Percentiles rank a stretch among this genome's conserved stretches.
Evolutionary conservation across 257 asterid species (phyloP).

Genomic region (Solanum megistacrolobum): DNA sequence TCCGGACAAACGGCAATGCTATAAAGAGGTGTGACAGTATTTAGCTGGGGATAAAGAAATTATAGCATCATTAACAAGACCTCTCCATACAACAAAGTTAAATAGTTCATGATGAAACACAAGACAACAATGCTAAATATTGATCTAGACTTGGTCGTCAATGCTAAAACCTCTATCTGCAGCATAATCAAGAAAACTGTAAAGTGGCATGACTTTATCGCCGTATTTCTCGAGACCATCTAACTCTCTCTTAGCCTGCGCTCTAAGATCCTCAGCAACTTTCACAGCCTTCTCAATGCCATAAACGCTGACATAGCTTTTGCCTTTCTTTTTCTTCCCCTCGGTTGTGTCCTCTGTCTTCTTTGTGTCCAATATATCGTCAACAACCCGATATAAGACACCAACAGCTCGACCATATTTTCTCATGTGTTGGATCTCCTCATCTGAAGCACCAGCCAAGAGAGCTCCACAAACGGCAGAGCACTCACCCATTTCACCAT

Average conservation of each 20-base stretch:
- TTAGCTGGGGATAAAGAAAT: background rate
- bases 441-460: conserved; percentile 85
- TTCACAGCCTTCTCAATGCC: conserved; percentile 83
- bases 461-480: conserved; percentile 93
- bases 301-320: conserved; percentile 67
- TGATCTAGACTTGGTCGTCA: background rate
- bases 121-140: conserved; percentile 10
- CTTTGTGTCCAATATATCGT: conserved; percentile 52
- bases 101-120: background rate
- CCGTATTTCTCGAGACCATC: conserved; percentile 66
- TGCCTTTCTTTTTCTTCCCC: conserved; percentile 30
- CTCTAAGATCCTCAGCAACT: conserved; percentile 75
- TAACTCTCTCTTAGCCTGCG: conserved; percentile 64
- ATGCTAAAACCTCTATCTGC: conserved; percentile 69
- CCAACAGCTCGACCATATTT: conserved; percentile 53
- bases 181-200: conserved; percentile 87
- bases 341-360: conserved; percentile 6
- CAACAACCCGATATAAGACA: conserved; percentile 48
- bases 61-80: background rate
- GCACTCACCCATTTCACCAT: conserved; percentile 91
- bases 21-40: background rate
- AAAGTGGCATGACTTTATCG: conserved; percentile 58
- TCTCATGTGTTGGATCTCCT: conserved; percentile 56
- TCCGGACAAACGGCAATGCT: background rate
- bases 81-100: background rate